Evolutionary conservation across 768 basidiomycete genomes (phyloP), one percentile per base, ranked within the genome.

Genomic region (Leccinum uliginosum): DNA sequence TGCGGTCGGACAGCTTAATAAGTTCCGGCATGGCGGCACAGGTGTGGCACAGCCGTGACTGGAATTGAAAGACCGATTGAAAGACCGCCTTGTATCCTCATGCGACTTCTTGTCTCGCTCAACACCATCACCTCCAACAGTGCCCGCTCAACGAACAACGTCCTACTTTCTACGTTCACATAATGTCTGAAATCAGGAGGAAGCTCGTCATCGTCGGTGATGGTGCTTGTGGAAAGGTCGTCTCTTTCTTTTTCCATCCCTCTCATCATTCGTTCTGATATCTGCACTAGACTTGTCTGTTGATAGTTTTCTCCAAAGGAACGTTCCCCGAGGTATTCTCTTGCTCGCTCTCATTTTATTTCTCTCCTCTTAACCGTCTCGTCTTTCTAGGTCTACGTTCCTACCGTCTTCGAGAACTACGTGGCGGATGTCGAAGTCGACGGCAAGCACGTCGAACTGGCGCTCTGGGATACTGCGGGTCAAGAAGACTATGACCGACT

Each of bases 401-500:
- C 97, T 50, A 99, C 97, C 57, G 97, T 99, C 51, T 99, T 98
- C 66, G 97, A 99, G 82, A 98, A 98, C 85, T 97, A 98, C 74
- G 96, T 97, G 55, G 96, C 96, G 65, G 95, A 98, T 73, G 94
- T 98, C 50, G 93, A 98, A 74, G 95, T 98, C 59, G 96, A 98
- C 69, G 92, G 92, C 65, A 98, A 96, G 79, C 92, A 95, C 71
- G 95, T 98, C 66, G 97, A 99, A 76, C 82, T 99, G 67, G 96
- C 97, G 27, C 78, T 99, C 66, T 98, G 97, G 97, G 97, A 98
- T 95, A 98, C 97, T 52, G 96, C 97, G 32, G 97, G 97, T 53
- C 96, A 98, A 74, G 96, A 98, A 76, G 97, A 98, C 74, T 98
- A 98, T 74, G 97, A 98, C 75, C 91, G 96, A 67, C 91, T 99